These are phyloP conservation scores for Flaveria brownii DNA, from an alignment of 129 eudicot genomes.

Conservation along the genomic window DNA sequence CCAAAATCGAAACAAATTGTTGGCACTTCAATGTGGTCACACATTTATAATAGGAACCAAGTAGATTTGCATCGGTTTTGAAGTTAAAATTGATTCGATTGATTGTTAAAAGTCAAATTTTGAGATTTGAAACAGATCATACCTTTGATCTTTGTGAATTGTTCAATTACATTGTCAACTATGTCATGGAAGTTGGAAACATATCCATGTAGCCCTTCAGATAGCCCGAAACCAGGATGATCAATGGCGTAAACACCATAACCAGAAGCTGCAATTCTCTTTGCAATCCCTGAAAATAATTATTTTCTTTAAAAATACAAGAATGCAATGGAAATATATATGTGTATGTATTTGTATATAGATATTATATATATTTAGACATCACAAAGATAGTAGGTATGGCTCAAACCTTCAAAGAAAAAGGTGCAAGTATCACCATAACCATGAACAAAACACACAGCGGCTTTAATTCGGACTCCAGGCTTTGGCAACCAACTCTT, in stretches of 20 bases:
- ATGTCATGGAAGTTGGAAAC: slow-evolving; percentile 58
- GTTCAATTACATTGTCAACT: slow-evolving; percentile 85
- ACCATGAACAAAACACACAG: slow-evolving; percentile 94
- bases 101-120: slow-evolving; percentile 14
- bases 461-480: slow-evolving; percentile 77
- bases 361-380: too few relatives aligned
- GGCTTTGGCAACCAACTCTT: slow-evolving; percentile 96
- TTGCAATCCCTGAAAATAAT: slow-evolving; percentile 73
- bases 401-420: slow-evolving; percentile 88
- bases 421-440: slow-evolving; percentile 98
- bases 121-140: background rate
- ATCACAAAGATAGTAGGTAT: background rate
- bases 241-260: slow-evolving; percentile 94
- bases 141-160: slow-evolving; percentile 82
- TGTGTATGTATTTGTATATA: too few relatives aligned
- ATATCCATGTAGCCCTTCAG: slow-evolving; percentile 93
- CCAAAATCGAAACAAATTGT: background rate
- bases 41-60: background rate
- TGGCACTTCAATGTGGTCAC: slow-evolving; percentile 11
- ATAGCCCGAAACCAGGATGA: slow-evolving; percentile 97
- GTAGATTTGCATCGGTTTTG: background rate
- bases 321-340: background rate
- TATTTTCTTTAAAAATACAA: background rate
- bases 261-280: slow-evolving; percentile 75
- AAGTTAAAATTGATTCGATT: background rate